phyloP scores from a whole-genome alignment of 805 yeast genomes.

The Saccharomycopsis sp. region DNA sequence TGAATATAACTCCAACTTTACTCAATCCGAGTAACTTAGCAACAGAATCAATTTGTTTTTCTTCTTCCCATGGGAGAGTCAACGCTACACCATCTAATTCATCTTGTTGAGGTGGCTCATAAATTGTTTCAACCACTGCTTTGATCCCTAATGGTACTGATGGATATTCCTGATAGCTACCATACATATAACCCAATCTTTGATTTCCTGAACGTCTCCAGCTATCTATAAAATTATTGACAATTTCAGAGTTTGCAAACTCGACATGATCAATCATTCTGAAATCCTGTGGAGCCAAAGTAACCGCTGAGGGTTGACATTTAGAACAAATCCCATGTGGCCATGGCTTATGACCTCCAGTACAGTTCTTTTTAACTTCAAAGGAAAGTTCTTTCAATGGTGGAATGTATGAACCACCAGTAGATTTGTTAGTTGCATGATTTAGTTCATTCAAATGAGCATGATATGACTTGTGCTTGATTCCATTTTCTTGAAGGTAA shows the following conservation, averaged over 20 bases:
- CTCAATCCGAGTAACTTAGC: slow-evolving; percentile 55
- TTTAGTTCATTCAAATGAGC: slow-evolving; percentile 71
- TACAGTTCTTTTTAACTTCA: slow-evolving; percentile 53
- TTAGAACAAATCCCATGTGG: slow-evolving; percentile 92
- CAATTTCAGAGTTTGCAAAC: slow-evolving; percentile 63
- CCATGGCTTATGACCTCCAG: slow-evolving; percentile 85
- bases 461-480: slow-evolving; percentile 86
- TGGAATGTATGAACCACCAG: slow-evolving; percentile 61
- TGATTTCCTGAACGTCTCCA: slow-evolving; percentile 91
- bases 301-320: slow-evolving; percentile 94
- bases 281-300: slow-evolving; percentile 81
- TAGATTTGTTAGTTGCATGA: slow-evolving; percentile 55
- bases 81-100: slow-evolving; percentile 80
- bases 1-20: slow-evolving; percentile 78
- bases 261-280: slow-evolving; percentile 98
- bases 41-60: slow-evolving; percentile 43
- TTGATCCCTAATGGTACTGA: slow-evolving; percentile 89
- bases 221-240: slow-evolving; percentile 78
- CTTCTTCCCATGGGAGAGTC: slow-evolving; percentile 45
- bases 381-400: slow-evolving; percentile 72
- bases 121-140: slow-evolving; percentile 88
- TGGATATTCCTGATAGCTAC: slow-evolving; percentile 70
- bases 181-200: slow-evolving; percentile 79
- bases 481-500: slow-evolving; percentile 65
- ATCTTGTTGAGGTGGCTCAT: slow-evolving; percentile 86